phyloP scores from a whole-genome alignment of 2,329 filamentous ascomycete genomes.

The Colletotrichum shisoi region DNA sequence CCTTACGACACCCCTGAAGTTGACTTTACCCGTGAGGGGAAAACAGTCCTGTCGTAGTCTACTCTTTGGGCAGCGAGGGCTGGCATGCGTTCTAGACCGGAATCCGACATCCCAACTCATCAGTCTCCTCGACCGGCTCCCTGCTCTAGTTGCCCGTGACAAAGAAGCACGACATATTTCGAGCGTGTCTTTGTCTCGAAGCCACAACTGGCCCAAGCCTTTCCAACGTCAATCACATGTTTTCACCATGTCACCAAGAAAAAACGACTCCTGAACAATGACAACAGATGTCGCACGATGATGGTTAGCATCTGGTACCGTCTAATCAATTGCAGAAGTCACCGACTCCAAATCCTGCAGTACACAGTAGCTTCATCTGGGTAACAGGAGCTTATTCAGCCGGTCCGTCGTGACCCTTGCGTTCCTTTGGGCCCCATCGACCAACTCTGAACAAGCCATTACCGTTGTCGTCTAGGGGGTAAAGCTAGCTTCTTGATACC shows the following conservation, averaged over 20 bases:
- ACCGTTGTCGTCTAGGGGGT: conserved; percentile 37
- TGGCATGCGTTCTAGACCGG: conserved; percentile 26
- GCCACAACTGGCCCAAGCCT: conserved; percentile 12
- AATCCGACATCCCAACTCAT: conserved; percentile 5
- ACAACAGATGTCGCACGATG: conserved; percentile 24
- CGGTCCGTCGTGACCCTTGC: conserved; percentile 22
- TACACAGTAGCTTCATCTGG: conserved; percentile 37
- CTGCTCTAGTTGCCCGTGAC: conserved; percentile 25
- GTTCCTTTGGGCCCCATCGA: conserved; percentile 21
- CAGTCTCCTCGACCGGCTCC: neutral
- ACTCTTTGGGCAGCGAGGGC: conserved; percentile 10
- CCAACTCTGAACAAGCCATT: conserved; percentile 36
- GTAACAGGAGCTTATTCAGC: conserved; percentile 36
- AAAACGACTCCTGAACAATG: conserved; percentile 3
- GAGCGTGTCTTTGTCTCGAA: conserved; percentile 28
- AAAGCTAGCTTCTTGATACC: conserved; percentile 15
- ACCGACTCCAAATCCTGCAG: conserved; percentile 31
- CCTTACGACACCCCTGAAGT: conserved; percentile 6
- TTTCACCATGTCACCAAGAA: conserved; percentile 3
- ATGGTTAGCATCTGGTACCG: conserved; percentile 21
- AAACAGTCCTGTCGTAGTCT: conserved; percentile 4
- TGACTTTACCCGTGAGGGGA: conserved; percentile 1
- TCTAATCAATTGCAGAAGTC: conserved; percentile 36
- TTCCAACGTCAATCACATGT: conserved; percentile 26
- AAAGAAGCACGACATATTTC: conserved; percentile 21